phyloP scores from a whole-genome alignment of 2,329 filamentous ascomycete species.

The Ascocoryne sarcoides region DNA sequence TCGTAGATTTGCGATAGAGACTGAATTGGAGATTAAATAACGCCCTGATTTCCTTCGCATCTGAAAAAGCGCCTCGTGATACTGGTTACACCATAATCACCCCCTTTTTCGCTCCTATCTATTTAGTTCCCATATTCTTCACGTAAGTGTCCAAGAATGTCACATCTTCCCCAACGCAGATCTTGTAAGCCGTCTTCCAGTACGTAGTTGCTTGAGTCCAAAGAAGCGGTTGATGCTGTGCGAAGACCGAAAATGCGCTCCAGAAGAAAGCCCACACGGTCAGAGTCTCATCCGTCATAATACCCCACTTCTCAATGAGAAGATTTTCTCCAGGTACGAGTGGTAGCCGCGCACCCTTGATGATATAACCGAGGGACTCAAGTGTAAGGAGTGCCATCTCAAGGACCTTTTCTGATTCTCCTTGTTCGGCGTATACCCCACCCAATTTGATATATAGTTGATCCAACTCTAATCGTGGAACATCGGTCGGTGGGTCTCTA shows the following conservation, averaged over 20 bases:
- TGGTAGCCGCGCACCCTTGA: not conserved
- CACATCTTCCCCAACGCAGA: not conserved
- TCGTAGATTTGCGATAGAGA: too few species aligned
- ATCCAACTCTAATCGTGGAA: not conserved
- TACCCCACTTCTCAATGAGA: not conserved
- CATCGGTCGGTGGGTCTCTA: not conserved
- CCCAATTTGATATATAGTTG: not conserved
- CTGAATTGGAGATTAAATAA: too few species aligned
- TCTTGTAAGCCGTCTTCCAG: not conserved
- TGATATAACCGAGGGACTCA: not conserved
- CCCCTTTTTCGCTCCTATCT: too few species aligned
- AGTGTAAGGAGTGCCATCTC: not conserved
- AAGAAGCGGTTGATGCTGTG: not conserved
- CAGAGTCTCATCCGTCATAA: not conserved
- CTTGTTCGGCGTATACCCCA: not conserved
- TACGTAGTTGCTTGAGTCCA: not conserved
- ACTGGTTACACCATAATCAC: too few species aligned
- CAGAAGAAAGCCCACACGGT: not conserved
- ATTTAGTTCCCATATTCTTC: too few species aligned
- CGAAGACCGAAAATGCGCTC: not conserved
- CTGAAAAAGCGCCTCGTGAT: too few species aligned
- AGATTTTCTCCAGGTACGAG: not conserved
- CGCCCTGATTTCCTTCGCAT: too few species aligned
- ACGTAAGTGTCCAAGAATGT: not conserved
- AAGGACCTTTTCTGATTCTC: not conserved